These are phyloP conservation scores for Penicillium concentricum DNA, from an alignment of 2,329 filamentous ascomycete species.

Conservation along the genomic window DNA sequence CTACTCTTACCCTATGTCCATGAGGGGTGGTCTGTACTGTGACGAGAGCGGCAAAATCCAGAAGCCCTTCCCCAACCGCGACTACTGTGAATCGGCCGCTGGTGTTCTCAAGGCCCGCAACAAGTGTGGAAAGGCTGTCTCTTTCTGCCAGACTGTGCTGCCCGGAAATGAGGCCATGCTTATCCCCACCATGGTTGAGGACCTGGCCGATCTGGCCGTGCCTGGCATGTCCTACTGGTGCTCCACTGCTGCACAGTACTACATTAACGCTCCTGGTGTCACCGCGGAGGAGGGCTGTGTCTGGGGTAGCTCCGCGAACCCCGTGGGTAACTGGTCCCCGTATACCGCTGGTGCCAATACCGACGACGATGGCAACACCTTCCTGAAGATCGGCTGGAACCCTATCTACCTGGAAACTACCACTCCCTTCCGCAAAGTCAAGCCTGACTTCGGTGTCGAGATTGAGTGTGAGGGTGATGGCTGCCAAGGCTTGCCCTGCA, in stretches of 20 bases:
- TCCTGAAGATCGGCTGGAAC: slow-evolving; percentile 74
- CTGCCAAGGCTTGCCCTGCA: slow-evolving; percentile 74
- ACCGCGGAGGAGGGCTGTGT: slow-evolving; percentile 61
- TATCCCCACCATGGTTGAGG: slow-evolving; percentile 68
- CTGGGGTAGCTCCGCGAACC: slow-evolving; percentile 65
- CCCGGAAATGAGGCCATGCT: slow-evolving; percentile 81
- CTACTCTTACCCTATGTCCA: slow-evolving; percentile 69
- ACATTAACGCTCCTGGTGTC: slow-evolving; percentile 73
- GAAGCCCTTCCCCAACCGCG: slow-evolving; percentile 67
- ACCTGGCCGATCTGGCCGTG: slow-evolving; percentile 62
- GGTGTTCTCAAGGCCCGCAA: slow-evolving; percentile 66
- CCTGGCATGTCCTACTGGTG: slow-evolving; percentile 70
- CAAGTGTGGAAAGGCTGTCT: slow-evolving; percentile 60
- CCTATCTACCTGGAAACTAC: slow-evolving; percentile 64
- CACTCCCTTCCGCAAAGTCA: slow-evolving; percentile 54
- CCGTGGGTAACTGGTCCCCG: slow-evolving; percentile 73
- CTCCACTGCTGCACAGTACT: slow-evolving; percentile 72
- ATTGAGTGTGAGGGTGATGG: slow-evolving; percentile 65
- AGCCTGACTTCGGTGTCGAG: slow-evolving; percentile 66
- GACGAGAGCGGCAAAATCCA: slow-evolving; percentile 63
- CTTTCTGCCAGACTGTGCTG: slow-evolving; percentile 77
- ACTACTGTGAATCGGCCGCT: slow-evolving; percentile 69
- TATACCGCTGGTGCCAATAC: slow-evolving; percentile 77
- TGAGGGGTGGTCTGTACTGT: slow-evolving; percentile 75
- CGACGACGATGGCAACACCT: slow-evolving; percentile 63